Percentiles rank a stretch among this genome's conserved stretches.
These are phyloP conservation scores for Vigna hirtella DNA, from an alignment of 306 rosid species.

Conservation along the genomic window DNA sequence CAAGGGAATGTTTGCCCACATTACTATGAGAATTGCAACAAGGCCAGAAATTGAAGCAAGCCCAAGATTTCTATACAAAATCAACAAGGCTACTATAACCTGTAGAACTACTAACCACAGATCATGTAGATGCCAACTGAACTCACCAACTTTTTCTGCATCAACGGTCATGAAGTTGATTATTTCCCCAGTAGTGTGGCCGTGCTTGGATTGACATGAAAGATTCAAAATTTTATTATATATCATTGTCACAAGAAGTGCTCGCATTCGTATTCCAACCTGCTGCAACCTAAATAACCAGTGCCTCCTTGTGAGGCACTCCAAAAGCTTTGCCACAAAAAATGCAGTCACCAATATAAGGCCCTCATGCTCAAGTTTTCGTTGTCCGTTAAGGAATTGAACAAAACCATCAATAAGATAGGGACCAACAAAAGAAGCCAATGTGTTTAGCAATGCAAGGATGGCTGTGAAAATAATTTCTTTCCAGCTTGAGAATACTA, in stretches of 20 bases:
- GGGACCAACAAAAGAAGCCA: slow-evolving; percentile 48
- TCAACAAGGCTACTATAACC: slow-evolving; percentile 36
- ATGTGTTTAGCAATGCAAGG: slow-evolving; percentile 19
- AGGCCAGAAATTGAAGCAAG: slow-evolving; percentile 44
- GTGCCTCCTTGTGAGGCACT: slow-evolving; percentile 30
- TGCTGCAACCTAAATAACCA: slow-evolving; percentile 43
- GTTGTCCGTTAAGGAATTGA: slow-evolving; percentile 40
- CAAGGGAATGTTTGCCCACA: slow-evolving; percentile 50
- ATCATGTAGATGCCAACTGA: slow-evolving; percentile 40
- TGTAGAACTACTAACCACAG: slow-evolving; percentile 36
- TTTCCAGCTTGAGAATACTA: slow-evolving; percentile 37
- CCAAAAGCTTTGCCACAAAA: slow-evolving; percentile 30
- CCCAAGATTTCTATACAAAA: slow-evolving; percentile 44
- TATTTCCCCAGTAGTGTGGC: slow-evolving; percentile 37
- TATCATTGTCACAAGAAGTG: slow-evolving; percentile 32
- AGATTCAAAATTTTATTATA: slow-evolving; percentile 36
- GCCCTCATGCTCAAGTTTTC: slow-evolving; percentile 20
- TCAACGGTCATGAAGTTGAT: slow-evolving; percentile 43
- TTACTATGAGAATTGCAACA: slow-evolving; percentile 35
- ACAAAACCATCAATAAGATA: slow-evolving; percentile 44
- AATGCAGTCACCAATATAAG: slow-evolving; percentile 27
- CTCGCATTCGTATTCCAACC: slow-evolving; percentile 28
- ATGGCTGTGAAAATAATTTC: slow-evolving; percentile 31
- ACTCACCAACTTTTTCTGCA: slow-evolving; percentile 42
- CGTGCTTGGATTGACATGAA: slow-evolving; percentile 43